These are phyloP conservation scores for Cryptococcus sp. DNA, from an alignment of 1,284 basidiomycete species.

Conservation along the genomic window DNA sequence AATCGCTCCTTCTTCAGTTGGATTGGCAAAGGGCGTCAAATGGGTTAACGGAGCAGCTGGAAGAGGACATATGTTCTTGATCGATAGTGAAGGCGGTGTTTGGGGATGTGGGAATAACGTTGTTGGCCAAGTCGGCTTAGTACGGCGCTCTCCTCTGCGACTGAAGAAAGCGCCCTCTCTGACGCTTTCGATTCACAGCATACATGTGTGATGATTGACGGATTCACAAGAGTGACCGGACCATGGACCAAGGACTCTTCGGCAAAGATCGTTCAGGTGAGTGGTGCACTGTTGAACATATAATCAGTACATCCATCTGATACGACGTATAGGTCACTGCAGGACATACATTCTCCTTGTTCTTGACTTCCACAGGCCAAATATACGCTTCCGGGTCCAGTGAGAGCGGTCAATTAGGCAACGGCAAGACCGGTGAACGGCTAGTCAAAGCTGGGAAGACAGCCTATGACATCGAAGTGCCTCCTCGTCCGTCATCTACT, in stretches of 20 bases:
- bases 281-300: not conserved
- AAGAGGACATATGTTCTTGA: conserved; percentile 75
- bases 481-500: conserved; percentile 68
- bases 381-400: conserved; percentile 87
- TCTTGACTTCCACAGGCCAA: conserved; percentile 77
- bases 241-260: conserved; percentile 40
- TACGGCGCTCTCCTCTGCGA: conserved; percentile 18
- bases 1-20: conserved; percentile 64
- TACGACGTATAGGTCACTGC: conserved; percentile 67
- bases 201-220: conserved; percentile 17
- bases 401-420: conserved; percentile 91
- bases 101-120: conserved; percentile 84
- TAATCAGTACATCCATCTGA: not conserved
- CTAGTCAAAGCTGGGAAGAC: conserved; percentile 80
- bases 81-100: conserved; percentile 75
- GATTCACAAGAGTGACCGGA: conserved; percentile 36
- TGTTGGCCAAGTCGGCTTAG: conserved; percentile 65
- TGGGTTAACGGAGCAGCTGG: conserved; percentile 83
- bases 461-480: conserved; percentile 73
- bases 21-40: conserved; percentile 61
- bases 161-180: not conserved
- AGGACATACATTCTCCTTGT: conserved; percentile 78
- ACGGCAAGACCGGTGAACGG: conserved; percentile 84
- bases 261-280: conserved; percentile 39
- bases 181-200: not conserved